These are phyloP conservation scores for Apostasia shenzhenica DNA, from an alignment of 106 monocot genomes.

Conservation along the genomic window DNA sequence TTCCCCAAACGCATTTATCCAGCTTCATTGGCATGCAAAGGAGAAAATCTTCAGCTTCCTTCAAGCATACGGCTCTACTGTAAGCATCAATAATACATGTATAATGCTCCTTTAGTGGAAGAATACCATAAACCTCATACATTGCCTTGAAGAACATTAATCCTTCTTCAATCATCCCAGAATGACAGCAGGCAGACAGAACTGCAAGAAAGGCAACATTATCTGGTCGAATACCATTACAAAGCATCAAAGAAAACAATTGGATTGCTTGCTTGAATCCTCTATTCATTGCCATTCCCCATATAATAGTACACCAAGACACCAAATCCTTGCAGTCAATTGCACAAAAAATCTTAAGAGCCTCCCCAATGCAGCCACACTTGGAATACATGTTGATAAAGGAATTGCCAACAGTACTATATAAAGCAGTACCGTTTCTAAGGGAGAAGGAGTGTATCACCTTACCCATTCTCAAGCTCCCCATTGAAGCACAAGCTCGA, in stretches of 20 bases:
- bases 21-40: conserved; percentile 19
- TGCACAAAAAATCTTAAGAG: conserved; percentile 23
- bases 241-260: conserved; percentile 46
- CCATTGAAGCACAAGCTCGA: conserved; percentile 26
- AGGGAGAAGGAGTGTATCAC: conserved; percentile 29
- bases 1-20: conserved; percentile 16
- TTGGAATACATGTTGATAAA: conserved; percentile 59
- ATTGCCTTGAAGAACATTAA: conserved; percentile 30
- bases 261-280: conserved; percentile 16
- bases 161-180: conserved; percentile 33
- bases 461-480: conserved; percentile 21
- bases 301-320: conserved; percentile 45
- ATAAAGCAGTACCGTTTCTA: conserved; percentile 8
- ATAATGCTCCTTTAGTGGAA: conserved; percentile 38
- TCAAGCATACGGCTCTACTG: conserved; percentile 30
- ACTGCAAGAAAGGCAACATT: conserved; percentile 36
- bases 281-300: conserved; percentile 37
- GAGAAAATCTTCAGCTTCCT: conserved; percentile 19
- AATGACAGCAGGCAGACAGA: conserved; percentile 49
- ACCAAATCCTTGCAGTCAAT: conserved; percentile 24
- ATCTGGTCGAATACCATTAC: conserved; percentile 41
- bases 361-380: conserved; percentile 38
- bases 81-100: conserved; percentile 46
- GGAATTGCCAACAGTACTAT: conserved; percentile 30
- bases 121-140: conserved; percentile 22